These are phyloP conservation scores for Calendula officinalis DNA, from an alignment of 129 eudicot species.

Conservation along the genomic window DNA sequence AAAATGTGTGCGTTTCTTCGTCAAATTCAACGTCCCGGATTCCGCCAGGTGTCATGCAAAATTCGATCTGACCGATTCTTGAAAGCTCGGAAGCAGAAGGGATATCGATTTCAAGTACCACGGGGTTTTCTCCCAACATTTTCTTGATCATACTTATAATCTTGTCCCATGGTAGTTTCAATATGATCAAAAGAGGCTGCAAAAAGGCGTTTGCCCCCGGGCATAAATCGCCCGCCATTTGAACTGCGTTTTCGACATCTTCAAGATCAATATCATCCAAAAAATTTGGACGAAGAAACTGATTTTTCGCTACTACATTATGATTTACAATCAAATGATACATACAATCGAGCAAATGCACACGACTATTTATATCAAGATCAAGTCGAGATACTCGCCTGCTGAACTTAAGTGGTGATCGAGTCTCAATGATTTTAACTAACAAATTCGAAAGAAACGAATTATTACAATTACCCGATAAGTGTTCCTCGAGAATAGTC, in stretches of 20 bases:
- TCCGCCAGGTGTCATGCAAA: constrained; percentile 40
- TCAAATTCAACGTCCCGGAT: constrained; percentile 39
- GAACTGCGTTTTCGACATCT: constrained; percentile 29
- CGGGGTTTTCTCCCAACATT: constrained; percentile 27
- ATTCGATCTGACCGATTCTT: constrained; percentile 29
- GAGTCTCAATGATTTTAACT: constrained; percentile 19
- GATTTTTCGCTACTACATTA: constrained; percentile 15
- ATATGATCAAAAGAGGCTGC: constrained; percentile 29
- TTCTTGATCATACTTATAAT: constrained; percentile 33
- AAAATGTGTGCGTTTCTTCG: constrained; percentile 30
- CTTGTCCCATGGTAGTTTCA: constrained; percentile 42
- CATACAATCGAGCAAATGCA: constrained; percentile 27
- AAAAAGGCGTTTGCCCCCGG: constrained; percentile 24
- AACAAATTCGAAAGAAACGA: constrained; percentile 17
- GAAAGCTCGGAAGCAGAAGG: constrained; percentile 45
- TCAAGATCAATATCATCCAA: constrained; percentile 26
- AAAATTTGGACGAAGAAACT: constrained; percentile 6
- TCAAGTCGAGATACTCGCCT: constrained; percentile 23
- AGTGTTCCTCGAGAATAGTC: constrained; percentile 28
- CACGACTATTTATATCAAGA: constrained; percentile 20
- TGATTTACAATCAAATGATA: constrained; percentile 29
- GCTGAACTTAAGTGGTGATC: constrained; percentile 35
- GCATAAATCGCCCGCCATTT: constrained; percentile 28
- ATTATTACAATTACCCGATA: constrained; percentile 31
- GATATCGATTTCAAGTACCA: constrained; percentile 44